Evolutionary conservation across 345 rosid species (phyloP).

Genomic region (Citrus medica): DNA sequence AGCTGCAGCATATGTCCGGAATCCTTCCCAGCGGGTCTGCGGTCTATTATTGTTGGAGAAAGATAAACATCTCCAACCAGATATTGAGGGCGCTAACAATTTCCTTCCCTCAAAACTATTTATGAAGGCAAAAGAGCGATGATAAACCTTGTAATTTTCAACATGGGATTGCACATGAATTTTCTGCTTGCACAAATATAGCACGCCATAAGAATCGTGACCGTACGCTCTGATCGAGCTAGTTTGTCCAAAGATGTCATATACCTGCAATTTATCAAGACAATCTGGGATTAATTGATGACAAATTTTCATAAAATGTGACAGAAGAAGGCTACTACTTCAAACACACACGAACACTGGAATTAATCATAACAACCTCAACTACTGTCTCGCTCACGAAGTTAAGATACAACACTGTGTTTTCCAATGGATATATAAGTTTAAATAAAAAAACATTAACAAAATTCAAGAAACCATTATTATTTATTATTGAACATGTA

Average conservation of each 20-base stretch:
- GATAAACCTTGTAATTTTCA: constrained; percentile 24
- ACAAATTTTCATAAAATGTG: not conserved
- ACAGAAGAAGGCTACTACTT: no score
- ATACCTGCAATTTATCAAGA: constrained; percentile 43
- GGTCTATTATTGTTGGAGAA: constrained; percentile 31
- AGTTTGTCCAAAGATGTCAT: constrained; percentile 39
- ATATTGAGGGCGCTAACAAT: constrained; percentile 24
- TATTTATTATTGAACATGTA: not conserved
- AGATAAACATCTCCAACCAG: constrained; percentile 29
- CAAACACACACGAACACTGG: no score
- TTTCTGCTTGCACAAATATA: constrained; percentile 20
- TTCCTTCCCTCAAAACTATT: constrained; percentile 24
- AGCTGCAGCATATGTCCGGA: constrained; percentile 36
- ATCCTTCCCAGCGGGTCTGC: constrained; percentile 28
- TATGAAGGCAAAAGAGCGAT: constrained; percentile 28
- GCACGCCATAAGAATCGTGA: constrained; percentile 17
- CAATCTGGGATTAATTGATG: not conserved
- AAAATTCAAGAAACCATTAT: not conserved
- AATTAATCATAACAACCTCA: not conserved
- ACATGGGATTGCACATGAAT: constrained; percentile 20
- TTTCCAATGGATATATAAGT: no score
- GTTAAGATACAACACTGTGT: no score
- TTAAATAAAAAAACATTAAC: not conserved
- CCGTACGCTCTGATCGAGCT: constrained; percentile 20
- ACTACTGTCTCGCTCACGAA: no score